Conservation (phyloP, 208 protist genomes). For the Trypanosoma congolense region DNA sequence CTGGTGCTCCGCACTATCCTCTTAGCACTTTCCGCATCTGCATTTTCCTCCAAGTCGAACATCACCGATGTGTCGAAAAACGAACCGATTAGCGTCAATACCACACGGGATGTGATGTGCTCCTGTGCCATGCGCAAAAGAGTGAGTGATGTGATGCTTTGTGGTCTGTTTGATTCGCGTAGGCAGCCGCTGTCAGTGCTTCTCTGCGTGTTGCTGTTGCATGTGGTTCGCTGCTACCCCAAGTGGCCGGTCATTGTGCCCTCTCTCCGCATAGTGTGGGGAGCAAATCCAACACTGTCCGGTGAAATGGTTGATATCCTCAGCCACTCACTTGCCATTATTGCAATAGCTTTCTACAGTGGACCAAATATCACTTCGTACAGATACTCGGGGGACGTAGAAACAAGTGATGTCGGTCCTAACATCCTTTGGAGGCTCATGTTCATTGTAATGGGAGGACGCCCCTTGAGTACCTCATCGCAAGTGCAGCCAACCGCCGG, state of each 20-base stretch:
- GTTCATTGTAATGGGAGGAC: too few relatives aligned
- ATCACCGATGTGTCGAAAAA: background rate
- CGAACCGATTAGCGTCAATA: background rate
- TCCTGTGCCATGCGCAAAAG: background rate
- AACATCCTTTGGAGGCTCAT: conserved; percentile 11
- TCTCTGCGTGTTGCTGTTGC: conserved; percentile 9
- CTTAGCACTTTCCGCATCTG: conserved; percentile 8
- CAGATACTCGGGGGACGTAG: background rate
- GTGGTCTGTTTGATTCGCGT: conserved; percentile 4
- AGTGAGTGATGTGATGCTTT: conserved; percentile 5
- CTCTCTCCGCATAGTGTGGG: background rate
- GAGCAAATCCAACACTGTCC: background rate
- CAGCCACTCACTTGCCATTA: conserved; percentile 14
- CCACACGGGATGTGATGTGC: background rate
- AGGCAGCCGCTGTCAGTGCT: background rate
- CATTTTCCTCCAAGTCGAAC: background rate
- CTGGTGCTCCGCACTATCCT: conserved; percentile 17
- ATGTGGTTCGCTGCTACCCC: conserved; percentile 19
- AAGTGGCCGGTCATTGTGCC: background rate
- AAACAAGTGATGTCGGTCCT: background rate
- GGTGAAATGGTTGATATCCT: conserved; percentile 2
- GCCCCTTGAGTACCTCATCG: too few relatives aligned
- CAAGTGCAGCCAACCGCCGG: too few relatives aligned
- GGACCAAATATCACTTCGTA: background rate
- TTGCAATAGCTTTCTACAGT: conserved; percentile 14